Evolutionary conservation across 257 asterid species (phyloP).

Genomic region (Solanum pinnatisectum): DNA sequence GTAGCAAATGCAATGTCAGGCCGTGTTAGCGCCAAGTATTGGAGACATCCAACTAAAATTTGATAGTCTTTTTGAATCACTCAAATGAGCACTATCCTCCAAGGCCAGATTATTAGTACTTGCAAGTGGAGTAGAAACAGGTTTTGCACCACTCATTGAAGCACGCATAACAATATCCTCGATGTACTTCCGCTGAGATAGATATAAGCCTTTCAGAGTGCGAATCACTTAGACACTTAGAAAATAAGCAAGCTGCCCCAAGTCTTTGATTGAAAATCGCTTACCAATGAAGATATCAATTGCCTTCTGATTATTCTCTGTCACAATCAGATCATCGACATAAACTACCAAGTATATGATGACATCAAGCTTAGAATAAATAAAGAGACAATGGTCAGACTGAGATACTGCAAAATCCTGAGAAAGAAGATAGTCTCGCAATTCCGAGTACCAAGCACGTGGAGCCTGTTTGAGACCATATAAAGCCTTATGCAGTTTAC

Average conservation of each 20-base stretch:
- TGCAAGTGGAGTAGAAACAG: not conserved
- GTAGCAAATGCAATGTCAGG: not conserved
- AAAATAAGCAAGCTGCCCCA: not conserved
- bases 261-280: not conserved
- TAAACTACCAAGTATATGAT: not conserved
- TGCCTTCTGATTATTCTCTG: not conserved
- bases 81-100: no score
- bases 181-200: not conserved
- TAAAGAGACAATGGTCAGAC: not conserved
- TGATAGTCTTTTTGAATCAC: not conserved
- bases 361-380: not conserved
- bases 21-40: not conserved
- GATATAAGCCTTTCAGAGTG: not conserved
- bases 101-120: not conserved
- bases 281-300: not conserved
- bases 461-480: not conserved
- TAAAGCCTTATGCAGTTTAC: not conserved
- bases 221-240: not conserved
- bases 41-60: not conserved
- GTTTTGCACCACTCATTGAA: not conserved
- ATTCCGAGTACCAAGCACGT: not conserved
- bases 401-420: not conserved
- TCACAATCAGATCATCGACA: not conserved
- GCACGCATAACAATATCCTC: not conserved
- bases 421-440: not conserved